phyloP scores from a whole-genome alignment of 2,329 filamentous ascomycete species.

The Erysiphe pulchra region DNA sequence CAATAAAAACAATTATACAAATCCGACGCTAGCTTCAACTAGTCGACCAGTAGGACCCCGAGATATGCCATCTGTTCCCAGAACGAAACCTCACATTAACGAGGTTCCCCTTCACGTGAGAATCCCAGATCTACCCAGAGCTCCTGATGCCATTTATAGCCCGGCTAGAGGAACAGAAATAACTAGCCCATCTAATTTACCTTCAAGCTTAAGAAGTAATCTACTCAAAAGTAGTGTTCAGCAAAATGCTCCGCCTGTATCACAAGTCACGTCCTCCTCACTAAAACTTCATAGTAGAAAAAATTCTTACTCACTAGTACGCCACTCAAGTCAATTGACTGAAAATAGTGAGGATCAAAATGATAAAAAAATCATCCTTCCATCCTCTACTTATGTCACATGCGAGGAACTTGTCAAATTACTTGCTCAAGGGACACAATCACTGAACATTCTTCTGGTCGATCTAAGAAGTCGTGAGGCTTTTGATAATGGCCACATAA shows the following conservation, averaged over 20 bases:
- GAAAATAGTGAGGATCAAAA: slow-evolving; percentile 1
- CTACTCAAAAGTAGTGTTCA: slow-evolving; percentile 6
- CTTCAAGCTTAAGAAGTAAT: slow-evolving; percentile 8
- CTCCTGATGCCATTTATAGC: slow-evolving; percentile 15
- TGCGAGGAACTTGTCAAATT: slow-evolving; percentile 46
- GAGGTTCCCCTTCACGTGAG: slow-evolving; percentile 7
- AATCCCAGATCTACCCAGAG: slow-evolving; percentile 11
- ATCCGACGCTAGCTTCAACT: neutral
- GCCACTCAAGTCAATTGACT: slow-evolving; percentile 2
- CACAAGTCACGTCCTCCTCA: slow-evolving; percentile 7
- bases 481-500: slow-evolving; percentile 76
- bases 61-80: slow-evolving; percentile 11
- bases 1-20: neutral
- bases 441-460: slow-evolving; percentile 50
- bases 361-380: slow-evolving; percentile 2
- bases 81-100: slow-evolving; percentile 3
- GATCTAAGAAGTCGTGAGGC: slow-evolving; percentile 59
- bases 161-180: slow-evolving; percentile 11
- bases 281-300: slow-evolving; percentile 3
- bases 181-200: slow-evolving; percentile 6
- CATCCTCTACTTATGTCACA: slow-evolving; percentile 8
- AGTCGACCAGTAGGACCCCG: slow-evolving; percentile 8
- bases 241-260: slow-evolving; percentile 8
- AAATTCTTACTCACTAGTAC: slow-evolving; percentile 8
- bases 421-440: slow-evolving; percentile 25